These are phyloP conservation scores for Solanum tacnaense DNA, from an alignment of 257 asterid species.

Conservation along the genomic window DNA sequence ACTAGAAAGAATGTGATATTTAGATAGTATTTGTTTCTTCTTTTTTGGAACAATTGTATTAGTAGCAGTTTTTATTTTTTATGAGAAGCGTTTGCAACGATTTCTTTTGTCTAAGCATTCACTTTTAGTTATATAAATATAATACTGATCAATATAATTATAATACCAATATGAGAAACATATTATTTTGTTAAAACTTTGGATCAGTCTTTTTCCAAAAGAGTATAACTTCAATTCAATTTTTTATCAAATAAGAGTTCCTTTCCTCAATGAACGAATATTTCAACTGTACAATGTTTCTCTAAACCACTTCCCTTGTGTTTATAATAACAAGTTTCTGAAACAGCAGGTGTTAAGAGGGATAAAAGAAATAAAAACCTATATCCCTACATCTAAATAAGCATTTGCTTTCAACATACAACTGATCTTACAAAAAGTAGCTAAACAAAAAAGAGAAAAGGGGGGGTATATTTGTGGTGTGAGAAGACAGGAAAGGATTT, in stretches of 20 bases:
- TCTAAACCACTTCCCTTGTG: neutral
- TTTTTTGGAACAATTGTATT: neutral
- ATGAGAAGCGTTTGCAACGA: neutral
- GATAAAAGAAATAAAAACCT: constrained; percentile 14
- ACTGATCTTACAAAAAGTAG: constrained; percentile 9
- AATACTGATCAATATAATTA: too few species aligned
- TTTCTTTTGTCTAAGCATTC: neutral
- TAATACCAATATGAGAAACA: neutral
- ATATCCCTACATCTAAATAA: constrained; percentile 27
- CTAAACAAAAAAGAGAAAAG: neutral
- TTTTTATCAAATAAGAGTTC: neutral
- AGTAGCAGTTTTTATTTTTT: neutral
- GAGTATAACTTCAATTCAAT: neutral
- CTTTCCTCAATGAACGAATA: constrained; percentile 8
- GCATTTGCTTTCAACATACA: constrained; percentile 31
- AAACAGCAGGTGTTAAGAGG: neutral
- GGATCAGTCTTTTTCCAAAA: neutral
- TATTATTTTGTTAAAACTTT: neutral
- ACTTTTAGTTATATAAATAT: neutral
- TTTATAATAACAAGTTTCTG: neutral
- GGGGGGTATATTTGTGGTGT: neutral
- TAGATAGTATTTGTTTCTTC: neutral
- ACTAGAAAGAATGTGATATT: neutral
- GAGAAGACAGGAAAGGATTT: neutral
- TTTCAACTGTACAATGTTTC: constrained; percentile 41